Base-by-base conservation (phyloP, 371 early-diverging fungal genomes). In the Mortierella sp. region DNA sequence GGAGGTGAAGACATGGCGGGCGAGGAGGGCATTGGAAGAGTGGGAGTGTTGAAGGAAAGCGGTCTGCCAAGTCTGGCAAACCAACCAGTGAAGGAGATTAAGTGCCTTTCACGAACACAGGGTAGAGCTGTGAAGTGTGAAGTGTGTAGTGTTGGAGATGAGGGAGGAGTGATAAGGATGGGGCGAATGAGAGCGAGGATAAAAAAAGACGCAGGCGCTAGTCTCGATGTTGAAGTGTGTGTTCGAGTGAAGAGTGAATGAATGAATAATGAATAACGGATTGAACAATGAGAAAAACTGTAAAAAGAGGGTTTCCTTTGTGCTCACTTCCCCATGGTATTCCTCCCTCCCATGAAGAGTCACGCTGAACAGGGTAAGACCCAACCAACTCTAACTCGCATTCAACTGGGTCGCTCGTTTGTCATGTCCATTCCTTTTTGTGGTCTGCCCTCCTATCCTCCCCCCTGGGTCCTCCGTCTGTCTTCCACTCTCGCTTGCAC, bases 21-120 rank as follows among this genome's bases (percentile, higher is more conserved):
- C 13, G 66, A 44, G 44, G 73, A 73, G 14, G 79, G 71, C 71
- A 74, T 67, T 22, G 9, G 50, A 34, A n/a, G n/a, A n/a, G n/a
- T n/a, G 0, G 45, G 31, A 16, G 37, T 34, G 4, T 37, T 55
- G 48, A 55, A 34, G 29, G 67, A 39, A 7, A 34, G 26, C 11
- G 16, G n/a, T 41, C 52, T 47, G 34, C 10, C 43, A 39, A 6
- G 37, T 52, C n/a, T 34, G 14, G 48, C 52, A 50, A 47, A 50
- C 39, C 37, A 48, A 68, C 16, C 39, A 44, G 22, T 3, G 45
- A 22, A 5, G 64, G 19, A n/a, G 26, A 34, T 41, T 14, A 7
- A 50, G 48, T 14, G 47, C n/a, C 10, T 39, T 24, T 29, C 50
- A 7, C 50, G 53, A 29, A 34, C 68, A 68, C 53, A 48, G 10